Evolutionary conservation across 78 protist genomes (phyloP).

Genomic region (Dictyostelium capitatum): DNA sequence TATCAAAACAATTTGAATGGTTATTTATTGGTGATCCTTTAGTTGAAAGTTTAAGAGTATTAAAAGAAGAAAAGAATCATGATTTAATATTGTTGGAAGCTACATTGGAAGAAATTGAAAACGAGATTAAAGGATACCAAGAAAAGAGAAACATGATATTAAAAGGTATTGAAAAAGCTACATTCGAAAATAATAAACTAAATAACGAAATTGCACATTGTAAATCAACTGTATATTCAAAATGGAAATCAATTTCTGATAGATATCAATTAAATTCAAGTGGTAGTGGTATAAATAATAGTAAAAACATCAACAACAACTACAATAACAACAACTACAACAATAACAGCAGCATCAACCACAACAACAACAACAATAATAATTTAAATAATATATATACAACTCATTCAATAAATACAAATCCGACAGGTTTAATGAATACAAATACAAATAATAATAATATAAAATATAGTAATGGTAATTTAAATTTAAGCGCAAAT

Average conservation of each 20-base stretch:
- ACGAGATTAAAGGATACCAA: background rate
- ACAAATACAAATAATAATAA: background rate
- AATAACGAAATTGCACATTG: background rate
- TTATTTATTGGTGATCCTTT: conserved; percentile 56
- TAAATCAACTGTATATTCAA: background rate
- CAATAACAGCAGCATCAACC: background rate
- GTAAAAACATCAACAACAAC: background rate
- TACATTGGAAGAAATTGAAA: background rate
- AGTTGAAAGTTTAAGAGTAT: conserved; percentile 8
- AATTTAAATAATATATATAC: background rate
- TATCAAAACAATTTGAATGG: conserved; percentile 9
- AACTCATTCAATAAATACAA: too few species aligned
- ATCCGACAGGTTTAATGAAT: too few species aligned
- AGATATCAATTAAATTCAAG: background rate
- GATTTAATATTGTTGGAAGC: conserved; percentile 41
- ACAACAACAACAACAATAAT: background rate
- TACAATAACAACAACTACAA: background rate
- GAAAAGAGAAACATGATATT: background rate
- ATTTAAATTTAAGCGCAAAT: background rate
- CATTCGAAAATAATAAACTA: background rate
- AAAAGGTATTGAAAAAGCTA: background rate
- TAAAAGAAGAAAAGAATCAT: conserved; percentile 24
- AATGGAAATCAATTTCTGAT: conserved; percentile 40
- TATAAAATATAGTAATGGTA: background rate
- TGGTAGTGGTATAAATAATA: background rate